Conservation (phyloP, 2,329 filamentous ascomycete species). For the Epichloe typhina region DNA sequence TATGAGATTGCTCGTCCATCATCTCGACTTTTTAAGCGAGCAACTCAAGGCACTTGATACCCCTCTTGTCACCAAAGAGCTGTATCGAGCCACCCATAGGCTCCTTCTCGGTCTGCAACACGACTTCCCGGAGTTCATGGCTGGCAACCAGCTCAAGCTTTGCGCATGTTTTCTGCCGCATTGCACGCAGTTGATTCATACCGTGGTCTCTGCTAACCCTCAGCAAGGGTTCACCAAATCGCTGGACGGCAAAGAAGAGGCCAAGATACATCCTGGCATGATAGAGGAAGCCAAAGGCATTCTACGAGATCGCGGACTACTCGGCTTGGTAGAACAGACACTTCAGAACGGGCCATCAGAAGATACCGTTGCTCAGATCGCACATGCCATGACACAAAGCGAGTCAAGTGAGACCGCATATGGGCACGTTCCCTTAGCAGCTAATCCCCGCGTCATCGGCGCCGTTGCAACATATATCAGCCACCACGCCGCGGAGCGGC, state of each 20-base stretch:
- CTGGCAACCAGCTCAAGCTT: constrained; percentile 72
- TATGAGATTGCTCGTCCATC: constrained; percentile 57
- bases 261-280: constrained; percentile 52
- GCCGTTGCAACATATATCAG: constrained; percentile 76
- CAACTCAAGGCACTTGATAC: constrained; percentile 64
- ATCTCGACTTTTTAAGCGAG: constrained; percentile 64
- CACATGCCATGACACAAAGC: constrained; percentile 54
- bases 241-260: constrained; percentile 59
- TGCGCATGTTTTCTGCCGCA: constrained; percentile 71
- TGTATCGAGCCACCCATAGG: constrained; percentile 74
- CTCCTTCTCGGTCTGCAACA: constrained; percentile 78
- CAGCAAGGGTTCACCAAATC: constrained; percentile 53
- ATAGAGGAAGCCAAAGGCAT: constrained; percentile 48
- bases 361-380: constrained; percentile 64
- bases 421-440: constrained; percentile 52
- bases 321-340: constrained; percentile 46
- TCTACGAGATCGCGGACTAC: constrained; percentile 40
- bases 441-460: constrained; percentile 61
- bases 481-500: constrained; percentile 51
- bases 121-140: constrained; percentile 87
- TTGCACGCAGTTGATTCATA: constrained; percentile 77
- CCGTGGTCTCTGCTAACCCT: constrained; percentile 72
- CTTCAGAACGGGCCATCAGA: constrained; percentile 50
- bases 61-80: constrained; percentile 58
- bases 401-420: constrained; percentile 47